Evolutionary conservation across 345 rosid species (phyloP), one percentile per base, ranked within the genome.

Genomic region (Heritiera littoralis): DNA sequence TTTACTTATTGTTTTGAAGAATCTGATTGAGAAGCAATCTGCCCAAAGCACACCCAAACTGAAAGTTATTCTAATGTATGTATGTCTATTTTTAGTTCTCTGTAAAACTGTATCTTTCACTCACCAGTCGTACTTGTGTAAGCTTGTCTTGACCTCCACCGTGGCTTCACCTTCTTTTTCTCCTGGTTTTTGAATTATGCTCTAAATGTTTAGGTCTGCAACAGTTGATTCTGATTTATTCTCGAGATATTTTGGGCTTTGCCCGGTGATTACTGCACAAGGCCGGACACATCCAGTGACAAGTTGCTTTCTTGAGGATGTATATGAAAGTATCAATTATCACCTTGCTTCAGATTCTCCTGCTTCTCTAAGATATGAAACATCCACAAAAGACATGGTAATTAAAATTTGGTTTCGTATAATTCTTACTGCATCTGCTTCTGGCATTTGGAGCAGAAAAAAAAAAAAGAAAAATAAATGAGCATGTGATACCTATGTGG

Each of bases 1-100:
- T 87, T 91, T 95, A 48, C 98, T 95, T 75, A 92, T 93, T 84
- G 87, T 95, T 86, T 85, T 92, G 94, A 93, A 90, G 93, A 91
- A 88, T 80, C 87, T 95, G 86, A 86, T 95, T 81, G 98, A 95
- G 84, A 90, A 90, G 89, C 95, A 90, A 86, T 81, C 90, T 78
- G 85, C 88, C 72, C 77, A 87, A 73, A 54, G 84, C 66, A 78
- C 77, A 76, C 81, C 84, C 74, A 89, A 85, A 79, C 87, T 93
- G 80, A 95, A 93, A 90, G 91, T 95, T 79, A 91, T 95, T 86
- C 92, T 95, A 55, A 93, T 93, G 98, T 95, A 89, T 93, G 98
- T 95, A 89, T 72, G 67, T 52, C 8, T 45, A n/a, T 74, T 41
- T 30, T 46, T 71, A 20, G 52, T 51, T 46, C 63, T 38, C 49